phyloP scores from a whole-genome alignment of 2,329 filamentous ascomycete species.

The Pestalotiopsis sp. region DNA sequence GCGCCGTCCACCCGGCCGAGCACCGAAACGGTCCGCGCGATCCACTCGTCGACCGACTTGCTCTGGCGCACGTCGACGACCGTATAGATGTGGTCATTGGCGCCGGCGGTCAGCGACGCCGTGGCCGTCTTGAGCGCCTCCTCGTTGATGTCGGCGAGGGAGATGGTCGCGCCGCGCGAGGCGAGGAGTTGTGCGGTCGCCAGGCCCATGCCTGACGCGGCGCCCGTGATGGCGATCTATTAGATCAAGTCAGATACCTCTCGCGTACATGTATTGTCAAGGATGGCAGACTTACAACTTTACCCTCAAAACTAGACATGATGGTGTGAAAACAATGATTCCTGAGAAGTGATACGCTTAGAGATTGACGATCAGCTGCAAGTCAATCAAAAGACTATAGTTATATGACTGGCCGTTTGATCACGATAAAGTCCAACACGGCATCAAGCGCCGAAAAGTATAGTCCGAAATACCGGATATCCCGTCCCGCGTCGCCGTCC shows the following conservation, averaged over 20 bases:
- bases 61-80: constrained; percentile 34
- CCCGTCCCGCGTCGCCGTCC: not conserved
- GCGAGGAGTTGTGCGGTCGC: constrained; percentile 47
- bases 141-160: constrained; percentile 48
- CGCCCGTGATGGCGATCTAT: constrained; percentile 48
- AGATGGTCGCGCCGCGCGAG: constrained; percentile 44
- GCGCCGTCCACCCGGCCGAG: constrained; percentile 26
- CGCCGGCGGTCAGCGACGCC: not conserved
- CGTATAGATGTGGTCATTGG: constrained; percentile 6
- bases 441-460: not conserved
- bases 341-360: not conserved
- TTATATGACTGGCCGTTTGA: no score
- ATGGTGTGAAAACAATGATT: not conserved
- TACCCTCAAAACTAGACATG: constrained; percentile 10
- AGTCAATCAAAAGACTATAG: not conserved
- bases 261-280: not conserved
- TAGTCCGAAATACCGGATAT: not conserved
- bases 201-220: constrained; percentile 51
- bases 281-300: not conserved
- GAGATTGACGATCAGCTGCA: not conserved
- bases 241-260: not conserved
- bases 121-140: constrained; percentile 32
- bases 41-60: constrained; percentile 37
- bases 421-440: no score
- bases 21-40: constrained; percentile 16